Evolutionary conservation across 768 basidiomycete genomes (phyloP).

Genomic region (Gelatoporia subvermispora): DNA sequence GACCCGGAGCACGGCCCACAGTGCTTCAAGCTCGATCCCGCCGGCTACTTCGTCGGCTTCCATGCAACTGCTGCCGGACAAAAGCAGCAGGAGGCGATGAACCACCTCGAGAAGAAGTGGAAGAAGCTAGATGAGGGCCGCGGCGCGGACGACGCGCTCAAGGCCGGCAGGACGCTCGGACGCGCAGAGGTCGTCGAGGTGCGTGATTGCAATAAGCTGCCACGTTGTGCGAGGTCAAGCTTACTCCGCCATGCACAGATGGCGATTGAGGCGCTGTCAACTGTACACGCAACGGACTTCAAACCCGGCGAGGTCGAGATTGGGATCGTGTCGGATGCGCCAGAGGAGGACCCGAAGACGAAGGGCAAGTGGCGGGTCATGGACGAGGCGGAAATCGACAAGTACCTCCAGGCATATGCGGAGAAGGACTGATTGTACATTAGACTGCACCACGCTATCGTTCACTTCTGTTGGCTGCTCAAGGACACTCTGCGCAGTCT

Average conservation of each 20-base stretch:
- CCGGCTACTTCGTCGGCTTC: constrained; percentile 97
- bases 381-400: constrained; percentile 72
- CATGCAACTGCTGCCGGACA: constrained; percentile 95
- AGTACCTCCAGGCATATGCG: constrained; percentile 78
- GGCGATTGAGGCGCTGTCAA: constrained; percentile 92
- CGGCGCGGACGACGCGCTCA: constrained; percentile 74
- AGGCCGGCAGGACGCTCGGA: constrained; percentile 68
- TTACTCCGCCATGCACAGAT: constrained; percentile 42
- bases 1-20: constrained; percentile 94
- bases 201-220: constrained; percentile 17
- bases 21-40: constrained; percentile 96
- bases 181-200: constrained; percentile 89
- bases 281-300: constrained; percentile 93
- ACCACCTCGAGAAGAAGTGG: constrained; percentile 98
- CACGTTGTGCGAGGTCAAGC: background rate
- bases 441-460: too few species aligned
- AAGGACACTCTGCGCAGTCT: too few species aligned
- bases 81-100: constrained; percentile 98
- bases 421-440: constrained; percentile 66
- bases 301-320: constrained; percentile 96
- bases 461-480: too few species aligned
- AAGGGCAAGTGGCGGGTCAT: constrained; percentile 78
- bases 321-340: constrained; percentile 77
- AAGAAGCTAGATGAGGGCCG: constrained; percentile 82
- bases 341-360: constrained; percentile 69